Conservation (phyloP, 768 basidiomycete genomes). For the Mycena filopes region DNA sequence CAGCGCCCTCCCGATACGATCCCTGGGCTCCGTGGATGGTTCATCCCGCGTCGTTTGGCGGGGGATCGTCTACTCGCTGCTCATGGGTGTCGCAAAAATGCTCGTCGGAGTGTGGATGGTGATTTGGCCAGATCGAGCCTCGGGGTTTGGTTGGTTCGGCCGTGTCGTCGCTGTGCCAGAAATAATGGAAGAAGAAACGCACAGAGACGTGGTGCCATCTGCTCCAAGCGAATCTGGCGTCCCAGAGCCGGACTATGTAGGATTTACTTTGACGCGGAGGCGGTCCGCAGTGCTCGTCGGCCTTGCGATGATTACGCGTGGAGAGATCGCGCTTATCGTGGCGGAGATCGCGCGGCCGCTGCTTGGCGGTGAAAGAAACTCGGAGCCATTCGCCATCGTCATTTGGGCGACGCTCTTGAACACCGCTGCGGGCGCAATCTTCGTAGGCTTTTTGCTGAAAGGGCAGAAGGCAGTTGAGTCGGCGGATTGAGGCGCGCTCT, state of each 20-base stretch:
- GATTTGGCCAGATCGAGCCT: constrained; percentile 41
- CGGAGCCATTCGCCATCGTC: constrained; percentile 62
- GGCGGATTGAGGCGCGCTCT: neutral
- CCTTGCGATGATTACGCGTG: constrained; percentile 72
- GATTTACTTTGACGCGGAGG: constrained; percentile 28
- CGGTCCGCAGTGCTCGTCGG: constrained; percentile 56
- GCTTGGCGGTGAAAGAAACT: constrained; percentile 35
- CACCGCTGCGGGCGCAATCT: constrained; percentile 59
- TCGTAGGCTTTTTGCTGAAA: constrained; percentile 14
- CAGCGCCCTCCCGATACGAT: constrained; percentile 59
- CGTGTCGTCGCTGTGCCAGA: neutral
- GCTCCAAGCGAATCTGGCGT: constrained; percentile 1
- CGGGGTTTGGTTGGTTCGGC: constrained; percentile 30
- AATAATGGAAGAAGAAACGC: neutral
- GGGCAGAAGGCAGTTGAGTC: neutral
- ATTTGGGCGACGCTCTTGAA: constrained; percentile 68
- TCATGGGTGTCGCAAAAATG: constrained; percentile 68
- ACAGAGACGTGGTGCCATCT: neutral
- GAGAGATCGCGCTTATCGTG: constrained; percentile 75
- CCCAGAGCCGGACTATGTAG: neutral
- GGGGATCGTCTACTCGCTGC: constrained; percentile 59
- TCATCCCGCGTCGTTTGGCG: constrained; percentile 45
- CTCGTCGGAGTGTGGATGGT: constrained; percentile 58
- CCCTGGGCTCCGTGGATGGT: constrained; percentile 51
- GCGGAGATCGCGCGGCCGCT: constrained; percentile 55